Evolutionary conservation across 768 basidiomycete genomes (phyloP).

Genomic region (Panaeolus papilionaceus): DNA sequence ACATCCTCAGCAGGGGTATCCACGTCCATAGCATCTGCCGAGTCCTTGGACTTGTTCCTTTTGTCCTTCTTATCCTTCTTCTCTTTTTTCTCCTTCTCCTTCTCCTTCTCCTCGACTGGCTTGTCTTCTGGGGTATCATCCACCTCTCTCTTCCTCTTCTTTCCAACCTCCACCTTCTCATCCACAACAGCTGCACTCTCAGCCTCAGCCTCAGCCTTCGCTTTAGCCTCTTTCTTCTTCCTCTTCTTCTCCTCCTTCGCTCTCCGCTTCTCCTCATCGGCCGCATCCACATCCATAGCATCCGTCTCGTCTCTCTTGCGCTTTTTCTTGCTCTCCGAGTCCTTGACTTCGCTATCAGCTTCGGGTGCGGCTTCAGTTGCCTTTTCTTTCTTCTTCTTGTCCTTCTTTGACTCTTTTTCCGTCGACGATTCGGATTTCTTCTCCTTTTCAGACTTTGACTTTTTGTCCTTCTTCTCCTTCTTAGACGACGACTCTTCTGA

Average conservation of each 20-base stretch:
- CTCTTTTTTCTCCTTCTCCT: constrained; percentile 28
- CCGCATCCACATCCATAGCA: constrained; percentile 18
- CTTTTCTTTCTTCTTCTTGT: constrained; percentile 26
- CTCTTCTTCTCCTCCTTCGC: constrained; percentile 31
- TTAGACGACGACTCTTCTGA: constrained; percentile 13
- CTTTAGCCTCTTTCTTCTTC: constrained; percentile 30
- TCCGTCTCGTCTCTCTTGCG: constrained; percentile 28
- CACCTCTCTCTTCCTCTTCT: constrained; percentile 17
- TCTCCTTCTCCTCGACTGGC: constrained; percentile 29
- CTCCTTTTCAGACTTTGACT: constrained; percentile 22
- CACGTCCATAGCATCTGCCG: constrained; percentile 22
- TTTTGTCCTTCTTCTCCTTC: constrained; percentile 23
- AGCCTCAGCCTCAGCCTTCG: constrained; percentile 10
- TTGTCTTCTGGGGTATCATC: constrained; percentile 1
- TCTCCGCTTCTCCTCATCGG: constrained; percentile 5
- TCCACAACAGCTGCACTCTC: constrained; percentile 18
- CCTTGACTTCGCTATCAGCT: not conserved
- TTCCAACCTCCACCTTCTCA: constrained; percentile 19
- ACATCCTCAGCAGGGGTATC: constrained; percentile 20
- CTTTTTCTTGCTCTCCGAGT: constrained; percentile 27
- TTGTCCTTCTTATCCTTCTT: constrained; percentile 28
- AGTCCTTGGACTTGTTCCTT: constrained; percentile 28
- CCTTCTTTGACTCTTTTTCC: constrained; percentile 23
- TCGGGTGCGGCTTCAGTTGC: not conserved
- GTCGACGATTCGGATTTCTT: constrained; percentile 19